Evolutionary conservation across 345 rosid genomes (phyloP).

Genomic region (Crucihimalaya himalaica): DNA sequence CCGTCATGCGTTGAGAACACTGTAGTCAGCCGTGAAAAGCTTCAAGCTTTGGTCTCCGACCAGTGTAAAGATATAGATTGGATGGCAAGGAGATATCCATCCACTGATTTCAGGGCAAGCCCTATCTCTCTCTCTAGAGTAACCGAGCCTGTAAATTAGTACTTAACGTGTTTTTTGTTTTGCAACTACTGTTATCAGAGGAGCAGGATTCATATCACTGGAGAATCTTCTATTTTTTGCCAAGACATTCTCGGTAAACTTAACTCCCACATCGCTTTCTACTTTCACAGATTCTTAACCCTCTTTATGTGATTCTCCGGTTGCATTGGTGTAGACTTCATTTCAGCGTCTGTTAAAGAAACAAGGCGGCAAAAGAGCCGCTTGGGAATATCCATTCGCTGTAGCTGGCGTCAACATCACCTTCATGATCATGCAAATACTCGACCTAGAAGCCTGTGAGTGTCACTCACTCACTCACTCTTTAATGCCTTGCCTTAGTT

Average conservation of each 20-base stretch:
- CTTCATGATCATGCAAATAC: constrained; percentile 98
- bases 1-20: constrained; percentile 81
- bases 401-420: constrained; percentile 96
- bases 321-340: constrained; percentile 55
- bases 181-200: constrained; percentile 51
- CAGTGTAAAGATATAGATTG: constrained; percentile 99
- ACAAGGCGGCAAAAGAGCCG: constrained; percentile 82
- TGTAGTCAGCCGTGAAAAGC: constrained; percentile 77
- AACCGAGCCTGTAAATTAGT: background rate
- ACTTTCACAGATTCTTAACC: background rate
- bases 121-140: background rate
- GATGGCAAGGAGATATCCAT: constrained; percentile 99
- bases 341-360: constrained; percentile 67
- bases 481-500: background rate
- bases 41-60: constrained; percentile 72
- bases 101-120: constrained; percentile 82
- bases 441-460: constrained; percentile 87
- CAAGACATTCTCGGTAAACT: constrained; percentile 72
- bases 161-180: background rate
- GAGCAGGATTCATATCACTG: constrained; percentile 91
- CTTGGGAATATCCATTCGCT: constrained; percentile 97
- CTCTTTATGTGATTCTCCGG: background rate
- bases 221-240: constrained; percentile 95
- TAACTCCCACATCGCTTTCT: background rate
- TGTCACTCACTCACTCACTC: constrained; percentile 10